phyloP scores from a whole-genome alignment of 371 early-diverging fungal genomes.

The Rhizopus arrhizus region DNA sequence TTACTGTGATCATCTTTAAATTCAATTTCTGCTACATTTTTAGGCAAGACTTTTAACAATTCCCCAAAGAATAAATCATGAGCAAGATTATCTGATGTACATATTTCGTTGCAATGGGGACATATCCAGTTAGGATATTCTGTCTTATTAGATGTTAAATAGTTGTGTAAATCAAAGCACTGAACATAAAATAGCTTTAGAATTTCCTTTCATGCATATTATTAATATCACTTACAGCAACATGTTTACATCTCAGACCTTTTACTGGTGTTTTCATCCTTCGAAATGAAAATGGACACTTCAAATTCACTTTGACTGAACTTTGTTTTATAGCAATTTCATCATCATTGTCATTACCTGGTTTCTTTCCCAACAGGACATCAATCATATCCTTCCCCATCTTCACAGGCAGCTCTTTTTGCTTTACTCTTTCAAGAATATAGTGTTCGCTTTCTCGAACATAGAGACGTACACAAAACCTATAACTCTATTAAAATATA shows the following conservation, averaged over 20 bases:
- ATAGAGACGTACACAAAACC: constrained; percentile 28
- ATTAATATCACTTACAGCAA: constrained; percentile 27
- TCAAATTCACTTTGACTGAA: constrained; percentile 29
- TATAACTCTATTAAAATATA: constrained; percentile 19
- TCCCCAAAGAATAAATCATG: constrained; percentile 34
- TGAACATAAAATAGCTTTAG: constrained; percentile 1
- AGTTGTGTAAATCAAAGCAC: constrained; percentile 46
- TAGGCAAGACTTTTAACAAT: constrained; percentile 27
- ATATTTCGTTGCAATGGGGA: constrained; percentile 36
- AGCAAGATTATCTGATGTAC: constrained; percentile 22
- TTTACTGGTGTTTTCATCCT: constrained; percentile 38
- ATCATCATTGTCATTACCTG: constrained; percentile 23
- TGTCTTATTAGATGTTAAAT: constrained; percentile 26
- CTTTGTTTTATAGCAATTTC: constrained; percentile 36
- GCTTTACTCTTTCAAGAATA: constrained; percentile 10
- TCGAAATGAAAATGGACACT: constrained; percentile 40
- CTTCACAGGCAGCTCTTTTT: not conserved
- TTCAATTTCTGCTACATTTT: constrained; percentile 35
- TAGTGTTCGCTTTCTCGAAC: constrained; percentile 32
- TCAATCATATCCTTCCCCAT: constrained; percentile 25
- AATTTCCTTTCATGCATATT: not conserved
- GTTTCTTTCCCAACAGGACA: constrained; percentile 19
- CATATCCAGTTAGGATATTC: constrained; percentile 36
- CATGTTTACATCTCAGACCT: constrained; percentile 37
- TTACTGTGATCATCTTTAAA: constrained; percentile 21